Evolutionary conservation across 208 protist species (phyloP), one percentile per base, ranked within the genome.

Genomic region (Novymonas esmeraldas): DNA sequence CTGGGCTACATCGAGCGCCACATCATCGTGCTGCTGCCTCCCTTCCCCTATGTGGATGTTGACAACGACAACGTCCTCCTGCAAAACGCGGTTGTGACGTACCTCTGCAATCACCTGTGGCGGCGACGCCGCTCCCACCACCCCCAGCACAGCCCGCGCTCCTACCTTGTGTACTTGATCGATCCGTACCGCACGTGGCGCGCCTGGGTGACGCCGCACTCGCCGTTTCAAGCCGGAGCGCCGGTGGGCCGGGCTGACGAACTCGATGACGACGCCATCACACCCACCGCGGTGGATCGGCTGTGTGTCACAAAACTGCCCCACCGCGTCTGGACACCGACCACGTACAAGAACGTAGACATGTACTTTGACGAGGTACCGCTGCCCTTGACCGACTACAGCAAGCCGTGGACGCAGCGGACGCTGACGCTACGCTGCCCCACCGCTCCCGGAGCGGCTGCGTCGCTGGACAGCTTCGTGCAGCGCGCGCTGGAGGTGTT

Each of bases 151-250:
- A 24, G 2, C 39, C 3, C 20, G 11, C 1, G 6, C 7, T 7
- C 44, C 16, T 11, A 31, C 1, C 0, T 18, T 1, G 59, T 73
- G 4, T 24, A 33, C 0, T 18, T 73, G 14, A 52, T 73, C 6
- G 68, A 73, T 26, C 68, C 68, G 14, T 73, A 73, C 41, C 68
- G 68, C 16, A 41, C 29, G 41, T 66, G 68, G 59, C 29, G 34
- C 0, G 41, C 44, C 1, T n/a, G 31, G 22, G 52, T 56, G 0
- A 5, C 14, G 0, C 6, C 0, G 0, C 3, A 4, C 2, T 62
- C 57, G 2, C 68, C 68, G 0, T 66, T 73, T 13, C 9, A 62
- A 13, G 33, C 39, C 0, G 68, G 59, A 0, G 0, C 7, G 1
- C 16, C 33, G 0, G 0, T 51, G 0, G 28, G 0, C 16, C 20